A percentile compares a stretch with the other conserved stretches of the same genome.
phyloP scores from a whole-genome alignment of 73 alveolate genomes.

The Blepharisma japonicum region DNA sequence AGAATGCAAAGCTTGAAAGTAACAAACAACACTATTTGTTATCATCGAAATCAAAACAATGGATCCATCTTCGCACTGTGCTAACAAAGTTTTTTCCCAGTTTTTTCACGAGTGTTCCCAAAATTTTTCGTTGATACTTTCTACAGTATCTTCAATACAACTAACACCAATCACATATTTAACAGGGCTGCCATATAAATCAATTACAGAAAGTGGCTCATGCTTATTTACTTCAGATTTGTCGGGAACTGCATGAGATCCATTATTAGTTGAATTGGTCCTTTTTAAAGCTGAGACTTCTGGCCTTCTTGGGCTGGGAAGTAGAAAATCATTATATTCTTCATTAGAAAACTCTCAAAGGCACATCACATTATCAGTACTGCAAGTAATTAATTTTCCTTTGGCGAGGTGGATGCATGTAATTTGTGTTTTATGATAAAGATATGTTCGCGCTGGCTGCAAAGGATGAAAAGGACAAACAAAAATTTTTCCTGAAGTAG shows the following conservation, averaged over 20 bases:
- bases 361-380: background rate
- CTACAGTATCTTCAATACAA: background rate
- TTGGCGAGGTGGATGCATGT: background rate
- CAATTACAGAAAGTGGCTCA: background rate
- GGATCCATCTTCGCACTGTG: slow-evolving; percentile 8
- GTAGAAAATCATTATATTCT: too few relatives aligned
- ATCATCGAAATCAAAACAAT: background rate
- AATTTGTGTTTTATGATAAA: background rate
- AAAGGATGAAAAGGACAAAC: slow-evolving; percentile 12
- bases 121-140: background rate
- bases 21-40: background rate
- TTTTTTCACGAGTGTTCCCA: background rate
- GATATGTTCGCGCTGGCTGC: background rate
- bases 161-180: background rate
- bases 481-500: slow-evolving; percentile 7
- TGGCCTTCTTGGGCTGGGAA: too few relatives aligned
- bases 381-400: background rate
- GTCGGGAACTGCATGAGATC: too few relatives aligned
- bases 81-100: slow-evolving; percentile 15
- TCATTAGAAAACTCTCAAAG: background rate
- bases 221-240: background rate
- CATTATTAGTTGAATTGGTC: too few relatives aligned
- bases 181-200: background rate
- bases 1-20: slow-evolving; percentile 16
- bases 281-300: too few relatives aligned